Evolutionary conservation across 768 basidiomycete species (phyloP).

Genomic region (Gloeostereum incarnatum): DNA sequence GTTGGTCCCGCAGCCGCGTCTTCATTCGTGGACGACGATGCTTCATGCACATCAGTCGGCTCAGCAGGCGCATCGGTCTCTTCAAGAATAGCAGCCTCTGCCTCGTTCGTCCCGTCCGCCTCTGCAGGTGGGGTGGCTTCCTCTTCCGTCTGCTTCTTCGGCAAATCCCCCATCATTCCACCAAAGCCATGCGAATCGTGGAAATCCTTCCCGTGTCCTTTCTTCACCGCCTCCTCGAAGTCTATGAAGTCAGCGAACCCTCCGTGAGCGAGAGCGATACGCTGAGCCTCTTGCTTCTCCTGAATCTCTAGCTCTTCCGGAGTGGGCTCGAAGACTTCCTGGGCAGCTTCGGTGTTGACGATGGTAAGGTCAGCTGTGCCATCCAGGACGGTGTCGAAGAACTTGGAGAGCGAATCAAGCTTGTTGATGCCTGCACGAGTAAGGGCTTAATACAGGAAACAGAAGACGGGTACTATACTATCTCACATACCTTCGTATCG

Average conservation of each 20-base stretch:
- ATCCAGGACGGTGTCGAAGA: conserved; percentile 62
- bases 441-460: background rate
- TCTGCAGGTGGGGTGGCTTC: background rate
- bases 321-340: conserved; percentile 30
- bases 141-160: conserved; percentile 7
- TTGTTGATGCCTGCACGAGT: conserved; percentile 51
- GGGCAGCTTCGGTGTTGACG: conserved; percentile 26
- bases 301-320: conserved; percentile 37
- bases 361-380: conserved; percentile 51
- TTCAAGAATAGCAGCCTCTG: too few species aligned
- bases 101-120: too few species aligned
- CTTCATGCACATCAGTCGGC: too few species aligned
- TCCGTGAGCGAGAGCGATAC: conserved; percentile 40
- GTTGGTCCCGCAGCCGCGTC: too few species aligned
- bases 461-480: background rate
- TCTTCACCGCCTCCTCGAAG: conserved; percentile 38
- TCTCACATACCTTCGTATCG: conserved; percentile 55
- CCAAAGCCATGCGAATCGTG: conserved; percentile 32
- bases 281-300: conserved; percentile 42
- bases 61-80: too few species aligned
- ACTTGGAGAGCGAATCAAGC: conserved; percentile 63
- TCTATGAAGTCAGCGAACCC: conserved; percentile 41
- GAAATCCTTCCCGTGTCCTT: conserved; percentile 31
- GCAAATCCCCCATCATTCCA: conserved; percentile 30
- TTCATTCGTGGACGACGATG: too few species aligned